Evolutionary conservation across 164 flowering plant species (phyloP).

Genomic region (Umbilicus rupestris): DNA sequence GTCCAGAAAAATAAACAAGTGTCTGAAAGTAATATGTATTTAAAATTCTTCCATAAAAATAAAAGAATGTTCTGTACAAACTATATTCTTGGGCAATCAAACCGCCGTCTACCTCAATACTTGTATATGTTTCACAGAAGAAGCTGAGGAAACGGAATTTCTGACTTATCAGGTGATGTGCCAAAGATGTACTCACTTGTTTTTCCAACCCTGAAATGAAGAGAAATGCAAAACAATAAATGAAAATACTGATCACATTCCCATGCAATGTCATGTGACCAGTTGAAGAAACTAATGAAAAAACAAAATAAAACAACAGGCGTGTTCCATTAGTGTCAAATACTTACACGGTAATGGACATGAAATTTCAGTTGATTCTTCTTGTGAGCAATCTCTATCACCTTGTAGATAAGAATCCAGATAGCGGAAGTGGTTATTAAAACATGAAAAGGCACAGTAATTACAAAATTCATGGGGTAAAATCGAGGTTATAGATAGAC

Average conservation of each 20-base stretch:
- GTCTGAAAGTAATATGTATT: too few relatives aligned
- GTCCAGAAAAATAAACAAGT: not conserved
- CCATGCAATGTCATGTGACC: not conserved
- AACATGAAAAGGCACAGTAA: not conserved
- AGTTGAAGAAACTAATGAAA: not conserved
- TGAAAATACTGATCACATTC: not conserved
- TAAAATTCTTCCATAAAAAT: too few relatives aligned
- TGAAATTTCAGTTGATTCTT: constrained; percentile 22
- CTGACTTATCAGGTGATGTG: not conserved
- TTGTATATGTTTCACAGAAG: not conserved
- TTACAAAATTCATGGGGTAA: not conserved
- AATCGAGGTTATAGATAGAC: not conserved
- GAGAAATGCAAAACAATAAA: not conserved
- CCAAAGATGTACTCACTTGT: constrained; percentile 43
- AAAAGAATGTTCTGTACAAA: too few relatives aligned
- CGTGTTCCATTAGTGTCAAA: not conserved
- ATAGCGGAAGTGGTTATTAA: not conserved
- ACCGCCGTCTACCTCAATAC: not conserved
- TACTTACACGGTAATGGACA: constrained; percentile 45
- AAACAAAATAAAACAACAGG: not conserved
- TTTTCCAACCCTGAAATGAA: constrained; percentile 67
- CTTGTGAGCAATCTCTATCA: constrained; percentile 18
- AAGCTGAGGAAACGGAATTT: not conserved
- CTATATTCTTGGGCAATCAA: too few relatives aligned
- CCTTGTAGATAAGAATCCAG: constrained; percentile 18